These are phyloP conservation scores for Sporothrix brasiliensis DNA, from an alignment of 2,329 filamentous ascomycete genomes.

Conservation along the genomic window DNA sequence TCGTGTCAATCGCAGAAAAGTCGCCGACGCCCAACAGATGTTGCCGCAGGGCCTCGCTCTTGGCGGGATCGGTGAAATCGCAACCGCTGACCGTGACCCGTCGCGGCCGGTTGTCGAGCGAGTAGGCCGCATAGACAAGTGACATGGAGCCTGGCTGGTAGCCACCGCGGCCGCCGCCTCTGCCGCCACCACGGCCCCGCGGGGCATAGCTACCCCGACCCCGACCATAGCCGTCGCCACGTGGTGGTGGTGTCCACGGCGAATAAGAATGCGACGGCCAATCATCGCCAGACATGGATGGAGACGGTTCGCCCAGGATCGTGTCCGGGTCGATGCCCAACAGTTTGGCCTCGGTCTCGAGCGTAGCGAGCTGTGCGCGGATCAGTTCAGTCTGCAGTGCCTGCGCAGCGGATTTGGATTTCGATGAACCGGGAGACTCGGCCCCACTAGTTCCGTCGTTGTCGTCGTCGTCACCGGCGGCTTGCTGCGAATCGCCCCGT, in stretches of 20 bases:
- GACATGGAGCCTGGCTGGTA: conserved; percentile 48
- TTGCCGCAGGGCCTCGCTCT: conserved; percentile 70
- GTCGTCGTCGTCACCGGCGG: neutral
- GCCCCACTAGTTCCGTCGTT: neutral
- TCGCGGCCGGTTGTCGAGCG: conserved; percentile 75
- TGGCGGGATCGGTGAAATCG: conserved; percentile 63
- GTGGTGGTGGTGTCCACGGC: conserved; percentile 26
- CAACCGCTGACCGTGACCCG: conserved; percentile 66
- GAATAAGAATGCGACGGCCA: conserved; percentile 44
- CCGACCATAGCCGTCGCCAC: conserved; percentile 46
- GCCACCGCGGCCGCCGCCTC: conserved; percentile 47
- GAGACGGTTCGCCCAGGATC: conserved; percentile 33
- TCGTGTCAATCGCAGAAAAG: conserved; percentile 60
- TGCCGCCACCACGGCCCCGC: conserved; percentile 44
- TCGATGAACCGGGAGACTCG: neutral
- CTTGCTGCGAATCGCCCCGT: neutral
- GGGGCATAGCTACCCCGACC: neutral
- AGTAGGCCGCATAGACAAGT: conserved; percentile 63
- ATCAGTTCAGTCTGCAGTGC: conserved; percentile 62
- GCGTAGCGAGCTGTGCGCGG: conserved; percentile 70
- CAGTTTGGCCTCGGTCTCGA: conserved; percentile 71
- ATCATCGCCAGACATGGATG: conserved; percentile 39
- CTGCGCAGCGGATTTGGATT: conserved; percentile 32
- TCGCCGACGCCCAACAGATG: conserved; percentile 69
- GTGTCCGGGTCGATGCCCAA: conserved; percentile 67